Conservation (phyloP, 129 eudicot species). For the Helianthus annuus region HanXRQr2.0-SUNRISE NC_035437.2:173062174-173062673, state of each 20-base stretch:
- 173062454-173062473: constrained; percentile 42
- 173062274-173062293: constrained; percentile 75
- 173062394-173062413: constrained; percentile 43
- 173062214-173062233: background rate
- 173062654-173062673: too few relatives aligned
- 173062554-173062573: too few relatives aligned
- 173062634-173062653: background rate
- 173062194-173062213: background rate
- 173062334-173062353: constrained; percentile 53
- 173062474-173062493: background rate
- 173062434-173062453: constrained; percentile 34
- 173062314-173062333: constrained; percentile 72
- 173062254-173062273: background rate
- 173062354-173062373: constrained; percentile 57
- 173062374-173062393: constrained; percentile 50
- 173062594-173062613: too few relatives aligned
- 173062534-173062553: too few relatives aligned
- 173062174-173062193: background rate
- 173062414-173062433: constrained; percentile 59
- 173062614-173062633: too few relatives aligned
- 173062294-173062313: constrained; percentile 81
- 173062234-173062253: background rate
- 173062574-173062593: too few relatives aligned
- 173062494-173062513: too few relatives aligned
- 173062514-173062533: too few relatives aligned